Base-by-base conservation (phyloP, 495 filamentous ascomycete genomes). In the Penicillium bialowiezense region DNA sequence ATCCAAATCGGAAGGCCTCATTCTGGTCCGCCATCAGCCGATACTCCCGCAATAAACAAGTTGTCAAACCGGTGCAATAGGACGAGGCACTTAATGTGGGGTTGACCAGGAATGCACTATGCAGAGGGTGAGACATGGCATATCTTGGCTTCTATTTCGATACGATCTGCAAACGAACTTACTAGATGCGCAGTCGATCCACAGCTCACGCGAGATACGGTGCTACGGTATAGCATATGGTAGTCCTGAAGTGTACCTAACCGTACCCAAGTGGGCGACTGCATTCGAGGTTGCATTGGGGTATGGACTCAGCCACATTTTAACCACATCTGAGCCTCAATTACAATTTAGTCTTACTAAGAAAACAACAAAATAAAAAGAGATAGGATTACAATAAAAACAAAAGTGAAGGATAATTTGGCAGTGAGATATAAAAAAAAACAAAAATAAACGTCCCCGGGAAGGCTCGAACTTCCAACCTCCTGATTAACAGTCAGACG, bases 401-500 rank as follows among this genome's bases (percentile, higher is more conserved):
- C 19, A 17, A 5, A 14, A n/a, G 6, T 4, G 44, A n/a, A 44
- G 0, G 7, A 39, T 45, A 33, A 3, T 8, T 8, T 26, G 23
- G 23, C 8, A 24, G n/a, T n/a, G n/a, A n/a, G n/a, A n/a, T n/a
- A n/a, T n/a, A n/a, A n/a, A n/a, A 45, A 31, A 15, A 32, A 12
- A 8, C 10, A 49, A 65, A 65, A 60, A 56, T 6, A 40, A 54
- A 24, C 62, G 62, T 63, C 56, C 62, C 64, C 70, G 70, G 70
- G 62, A 68, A 65, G 69, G 69, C 70, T 72, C 61, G 69, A 72
- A 69, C 70, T 69, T 65, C 69, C 70, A 73, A 73, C 69, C 69
- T 73, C 69, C 60, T 60, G 70, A 73, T 73, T 73, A 73, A 73
- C 70, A 73, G 70, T 73, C 70, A 60, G 60, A 73, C 70, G 70